phyloP scores from a whole-genome alignment of 495 filamentous ascomycete genomes.

The Tuber melanosporum region DNA sequence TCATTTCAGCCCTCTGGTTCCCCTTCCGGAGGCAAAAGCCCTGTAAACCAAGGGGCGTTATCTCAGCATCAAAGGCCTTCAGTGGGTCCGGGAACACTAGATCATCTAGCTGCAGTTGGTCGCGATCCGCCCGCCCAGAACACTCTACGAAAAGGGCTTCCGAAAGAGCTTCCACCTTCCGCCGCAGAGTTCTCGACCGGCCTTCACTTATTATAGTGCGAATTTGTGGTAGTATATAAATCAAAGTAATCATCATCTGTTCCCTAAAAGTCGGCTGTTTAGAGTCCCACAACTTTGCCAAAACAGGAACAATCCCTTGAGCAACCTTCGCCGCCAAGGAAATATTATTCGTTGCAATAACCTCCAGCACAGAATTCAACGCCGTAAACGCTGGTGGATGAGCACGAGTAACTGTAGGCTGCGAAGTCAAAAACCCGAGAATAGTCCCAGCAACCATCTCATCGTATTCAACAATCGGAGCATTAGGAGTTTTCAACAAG shows the following conservation, averaged over 20 bases:
- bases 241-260: slow-evolving; percentile 62
- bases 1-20: slow-evolving; percentile 46
- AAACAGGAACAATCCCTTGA: slow-evolving; percentile 59
- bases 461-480: slow-evolving; percentile 58
- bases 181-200: slow-evolving; percentile 23
- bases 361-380: slow-evolving; percentile 64
- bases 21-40: slow-evolving; percentile 44
- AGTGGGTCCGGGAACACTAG: slow-evolving; percentile 51
- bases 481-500: slow-evolving; percentile 62
- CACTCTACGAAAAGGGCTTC: slow-evolving; percentile 67
- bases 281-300: slow-evolving; percentile 66
- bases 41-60: slow-evolving; percentile 47
- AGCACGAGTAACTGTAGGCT: slow-evolving; percentile 53
- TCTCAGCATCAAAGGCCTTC: slow-evolving; percentile 41
- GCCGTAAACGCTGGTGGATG: slow-evolving; percentile 66
- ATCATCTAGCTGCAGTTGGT: slow-evolving; percentile 71
- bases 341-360: slow-evolving; percentile 60
- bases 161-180: slow-evolving; percentile 51
- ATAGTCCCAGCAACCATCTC: slow-evolving; percentile 54
- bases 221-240: slow-evolving; percentile 58
- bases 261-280: slow-evolving; percentile 55
- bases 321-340: slow-evolving; percentile 54
- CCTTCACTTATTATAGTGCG: slow-evolving; percentile 44
- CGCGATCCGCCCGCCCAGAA: slow-evolving; percentile 59
- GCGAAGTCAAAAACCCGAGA: slow-evolving; percentile 57